A percentile compares a stretch with the other conserved stretches of the same genome.
Evolutionary conservation across 2,329 filamentous ascomycete species (phyloP).

Genomic region (Scedosporium minutisporum): DNA sequence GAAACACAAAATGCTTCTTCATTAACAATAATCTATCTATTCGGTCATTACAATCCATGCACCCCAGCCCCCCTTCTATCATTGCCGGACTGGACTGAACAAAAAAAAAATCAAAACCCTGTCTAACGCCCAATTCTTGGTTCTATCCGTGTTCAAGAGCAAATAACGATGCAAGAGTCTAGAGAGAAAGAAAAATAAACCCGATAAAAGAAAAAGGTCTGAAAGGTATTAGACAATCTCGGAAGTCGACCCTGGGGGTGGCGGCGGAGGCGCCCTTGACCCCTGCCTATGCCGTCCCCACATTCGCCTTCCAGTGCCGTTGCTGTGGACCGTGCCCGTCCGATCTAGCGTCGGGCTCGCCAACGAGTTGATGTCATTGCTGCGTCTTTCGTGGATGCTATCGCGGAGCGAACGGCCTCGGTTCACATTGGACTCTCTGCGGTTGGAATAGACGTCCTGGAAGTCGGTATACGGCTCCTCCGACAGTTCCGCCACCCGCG

Average conservation of each 20-base stretch:
- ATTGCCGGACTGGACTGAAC: too few relatives aligned
- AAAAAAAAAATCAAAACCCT: too few relatives aligned
- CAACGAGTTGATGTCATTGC: background rate
- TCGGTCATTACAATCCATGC: background rate
- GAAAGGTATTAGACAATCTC: background rate
- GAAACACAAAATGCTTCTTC: background rate
- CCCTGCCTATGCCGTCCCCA: constrained; percentile 5
- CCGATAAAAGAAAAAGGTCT: background rate
- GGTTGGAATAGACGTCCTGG: constrained; percentile 28
- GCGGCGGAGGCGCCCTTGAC: constrained; percentile 4
- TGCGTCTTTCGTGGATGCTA: background rate
- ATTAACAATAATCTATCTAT: background rate
- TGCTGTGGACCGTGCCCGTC: constrained; percentile 3
- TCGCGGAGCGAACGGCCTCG: constrained; percentile 1
- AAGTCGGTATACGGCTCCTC: constrained; percentile 28
- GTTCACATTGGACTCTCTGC: background rate
- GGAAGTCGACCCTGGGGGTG: background rate
- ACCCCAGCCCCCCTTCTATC: too few relatives aligned
- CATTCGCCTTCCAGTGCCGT: constrained; percentile 1
- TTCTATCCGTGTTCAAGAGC: too few relatives aligned
- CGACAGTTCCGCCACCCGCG: constrained; percentile 14
- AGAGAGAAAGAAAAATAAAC: background rate
- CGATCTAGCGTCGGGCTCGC: constrained; percentile 4
- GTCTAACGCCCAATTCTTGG: too few relatives aligned
- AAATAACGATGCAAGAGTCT: too few relatives aligned